Base-by-base conservation (phyloP, 441 rosid genomes). In the Metrosideros polymorpha region DNA sequence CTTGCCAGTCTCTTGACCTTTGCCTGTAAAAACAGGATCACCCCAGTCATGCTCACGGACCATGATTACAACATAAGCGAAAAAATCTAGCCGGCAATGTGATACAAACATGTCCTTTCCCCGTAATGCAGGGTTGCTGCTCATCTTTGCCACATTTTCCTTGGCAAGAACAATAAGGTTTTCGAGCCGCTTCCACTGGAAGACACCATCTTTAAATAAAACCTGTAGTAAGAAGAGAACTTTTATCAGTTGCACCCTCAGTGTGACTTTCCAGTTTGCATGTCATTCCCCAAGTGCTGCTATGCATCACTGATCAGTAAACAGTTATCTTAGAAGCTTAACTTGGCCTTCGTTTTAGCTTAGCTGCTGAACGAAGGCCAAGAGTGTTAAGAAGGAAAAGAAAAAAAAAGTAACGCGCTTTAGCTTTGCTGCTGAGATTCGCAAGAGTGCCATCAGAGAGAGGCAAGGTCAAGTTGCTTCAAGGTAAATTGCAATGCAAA, bases 161-260 rank as follows among this genome's bases (percentile, higher is more conserved):
- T 97, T 96, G 27, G 99, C 99, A 90, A 97, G 99, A 79, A 92
- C 90, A 90, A 95, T 94, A 27, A 97, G 98, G 87, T 97, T 97
- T 92, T 94, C 99, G 24, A 96, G 98, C 90, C 98, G 94, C 90
- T 95, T 94, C 99, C 99, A 96, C 88, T 96, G 99, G 92, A 97
- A 97, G 89, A 93, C 89, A 53, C 96, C 96, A 86, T 94, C 98
- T 92, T 96, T 97, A 82, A 97, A 96, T 87, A 94, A 91, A 92
- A 97, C 98, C 99, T 95, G 89, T 66, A 27, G 85, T n/a, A 87
- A 84, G 84, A 86, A 88, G 85, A 39, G 17, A 71, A 71, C 79
- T 22, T 71, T 39, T n/a, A 71, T 39, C 47, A 71, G 79, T 39
- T 71, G 47, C 79, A 47, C 84, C 55, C 32, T 15, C 55, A n/a